phyloP scores from a whole-genome alignment of 805 yeast species.

The Lipomyces kockii region DNA sequence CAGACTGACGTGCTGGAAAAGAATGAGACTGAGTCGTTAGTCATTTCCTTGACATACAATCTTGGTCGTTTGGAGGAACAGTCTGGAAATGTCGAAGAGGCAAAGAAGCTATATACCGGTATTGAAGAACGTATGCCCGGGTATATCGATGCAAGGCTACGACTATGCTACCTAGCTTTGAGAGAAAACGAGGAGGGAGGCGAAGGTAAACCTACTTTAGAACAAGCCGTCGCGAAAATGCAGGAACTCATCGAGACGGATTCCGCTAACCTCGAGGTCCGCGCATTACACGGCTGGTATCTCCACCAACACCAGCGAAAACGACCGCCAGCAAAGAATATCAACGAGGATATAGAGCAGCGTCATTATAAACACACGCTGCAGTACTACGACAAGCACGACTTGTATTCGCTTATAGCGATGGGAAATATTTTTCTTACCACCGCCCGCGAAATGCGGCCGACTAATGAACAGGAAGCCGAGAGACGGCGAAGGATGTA shows the following conservation, averaged over 20 bases:
- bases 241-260: slow-evolving; percentile 57
- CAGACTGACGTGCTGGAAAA: slow-evolving; percentile 37
- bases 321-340: slow-evolving; percentile 47
- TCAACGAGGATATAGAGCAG: slow-evolving; percentile 68
- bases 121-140: slow-evolving; percentile 67
- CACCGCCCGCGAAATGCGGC: slow-evolving; percentile 77
- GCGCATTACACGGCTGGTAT: slow-evolving; percentile 94
- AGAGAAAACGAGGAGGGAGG: slow-evolving; percentile 49
- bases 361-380: slow-evolving; percentile 84
- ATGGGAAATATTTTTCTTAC: slow-evolving; percentile 82
- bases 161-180: slow-evolving; percentile 66
- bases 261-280: slow-evolving; percentile 72
- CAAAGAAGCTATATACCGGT: slow-evolving; percentile 54
- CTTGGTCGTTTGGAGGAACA: slow-evolving; percentile 74
- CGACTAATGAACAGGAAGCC: slow-evolving; percentile 52
- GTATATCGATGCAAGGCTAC: slow-evolving; percentile 74
- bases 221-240: slow-evolving; percentile 54
- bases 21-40: slow-evolving; percentile 39
- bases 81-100: slow-evolving; percentile 48
- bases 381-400: slow-evolving; percentile 78
- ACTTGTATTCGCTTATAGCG: slow-evolving; percentile 84
- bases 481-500: slow-evolving; percentile 74
- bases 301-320: slow-evolving; percentile 50
- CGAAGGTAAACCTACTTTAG: slow-evolving; percentile 20
- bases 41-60: slow-evolving; percentile 65